Evolutionary conservation across 495 filamentous ascomycete species (phyloP), one percentile per base, ranked within the genome.

Genomic region (Penicillium canescens): DNA sequence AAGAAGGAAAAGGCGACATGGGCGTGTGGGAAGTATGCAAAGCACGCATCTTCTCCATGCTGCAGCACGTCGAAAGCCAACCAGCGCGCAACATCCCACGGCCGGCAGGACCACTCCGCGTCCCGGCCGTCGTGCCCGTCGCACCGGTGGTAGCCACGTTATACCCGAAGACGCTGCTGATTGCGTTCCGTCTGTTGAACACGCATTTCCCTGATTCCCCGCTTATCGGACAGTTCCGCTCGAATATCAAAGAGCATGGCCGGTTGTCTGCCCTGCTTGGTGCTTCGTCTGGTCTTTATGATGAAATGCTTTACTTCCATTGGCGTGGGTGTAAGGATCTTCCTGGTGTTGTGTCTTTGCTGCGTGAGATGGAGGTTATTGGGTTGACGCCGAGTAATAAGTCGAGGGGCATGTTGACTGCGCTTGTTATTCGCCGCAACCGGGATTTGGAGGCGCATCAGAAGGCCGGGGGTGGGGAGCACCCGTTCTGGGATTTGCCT

Each of bases 331-430:
- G 83, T 55, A 75, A 78, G 5, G 83, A 94, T 59, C 69, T 89
- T 2, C 59, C 70, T 9, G 79, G 76, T 9, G 80, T 92, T 33
- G 63, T 85, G 10, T 73, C 82, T 10, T 70, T 91, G 4, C 70
- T 95, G 6, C 69, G 75, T 38, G 90, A 96, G 67, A 96, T 96
- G 91, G 83, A 88, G 36, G 67, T 79, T 8, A 81, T 76, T 1
- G 90, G 89, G 7, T 66, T 93, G 21, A 81, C 82, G 16, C 79
- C 81, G 31, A 79, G 91, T 55, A 54, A 55, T 0, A 74, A 73
- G n/a, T 89, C 88, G 2, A 62, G 76, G 11, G 57, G 57, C 0
- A 56, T 91, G 12, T 56, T 92, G 5, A 39, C 52, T 4, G 53
- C 49, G 10, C 71, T 80, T 31, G 42, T 60, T 6, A 49, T 47